These are phyloP conservation scores for Trichoderma atrobrunneum DNA, from an alignment of 2,329 filamentous ascomycete species.

Conservation along the genomic window DNA sequence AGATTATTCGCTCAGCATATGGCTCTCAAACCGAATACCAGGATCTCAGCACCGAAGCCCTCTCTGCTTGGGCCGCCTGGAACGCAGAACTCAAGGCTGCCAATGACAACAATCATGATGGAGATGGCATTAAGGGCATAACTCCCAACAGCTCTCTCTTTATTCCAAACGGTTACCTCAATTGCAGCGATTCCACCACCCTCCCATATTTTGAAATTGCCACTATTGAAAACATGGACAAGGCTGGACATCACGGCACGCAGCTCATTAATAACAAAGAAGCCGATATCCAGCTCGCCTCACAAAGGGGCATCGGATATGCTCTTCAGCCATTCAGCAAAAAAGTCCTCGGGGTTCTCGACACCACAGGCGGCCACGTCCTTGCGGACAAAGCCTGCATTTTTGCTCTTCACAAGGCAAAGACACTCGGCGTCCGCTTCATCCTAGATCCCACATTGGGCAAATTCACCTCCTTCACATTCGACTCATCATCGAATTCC, in stretches of 20 bases:
- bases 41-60: slow-evolving; percentile 42
- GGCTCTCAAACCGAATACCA: slow-evolving; percentile 45
- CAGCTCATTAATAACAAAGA: slow-evolving; percentile 36
- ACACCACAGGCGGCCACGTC: slow-evolving; percentile 45
- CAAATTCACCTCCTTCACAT: slow-evolving; percentile 29
- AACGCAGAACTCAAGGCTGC: slow-evolving; percentile 37
- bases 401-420: slow-evolving; percentile 43
- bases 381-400: slow-evolving; percentile 46
- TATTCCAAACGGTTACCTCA: slow-evolving; percentile 38
- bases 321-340: slow-evolving; percentile 39
- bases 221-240: slow-evolving; percentile 36
- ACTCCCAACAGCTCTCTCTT: slow-evolving; percentile 28
- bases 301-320: slow-evolving; percentile 29
- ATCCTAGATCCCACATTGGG: slow-evolving; percentile 37
- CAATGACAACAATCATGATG: slow-evolving; percentile 19
- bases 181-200: slow-evolving; percentile 24
- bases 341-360: slow-evolving; percentile 40
- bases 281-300: slow-evolving; percentile 29
- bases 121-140: neutral
- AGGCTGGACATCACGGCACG: slow-evolving; percentile 32
- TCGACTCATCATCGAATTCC: neutral
- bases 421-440: slow-evolving; percentile 40
- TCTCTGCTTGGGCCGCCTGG: slow-evolving; percentile 43
- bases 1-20: slow-evolving; percentile 40
- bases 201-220: slow-evolving; percentile 36